Evolutionary conservation across 2,329 filamentous ascomycete genomes (phyloP), one percentile per base, ranked within the genome.

Genomic region (Pseudogymnoascus sp.): DNA sequence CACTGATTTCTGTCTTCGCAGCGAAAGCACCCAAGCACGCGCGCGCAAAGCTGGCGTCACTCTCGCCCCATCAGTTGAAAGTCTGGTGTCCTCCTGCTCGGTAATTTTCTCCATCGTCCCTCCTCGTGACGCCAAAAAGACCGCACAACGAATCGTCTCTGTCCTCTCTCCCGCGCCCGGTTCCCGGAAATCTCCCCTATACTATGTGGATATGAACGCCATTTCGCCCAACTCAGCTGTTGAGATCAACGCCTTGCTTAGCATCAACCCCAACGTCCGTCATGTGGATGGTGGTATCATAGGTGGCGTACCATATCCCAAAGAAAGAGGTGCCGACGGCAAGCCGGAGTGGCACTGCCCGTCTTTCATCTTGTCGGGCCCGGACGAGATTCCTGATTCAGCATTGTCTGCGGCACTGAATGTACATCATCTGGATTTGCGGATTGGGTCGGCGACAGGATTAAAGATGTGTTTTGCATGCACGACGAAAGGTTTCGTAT

Each of bases 191-290:
- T 43, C 10, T 22, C 77, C 80, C 5, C 75, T 88, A 59, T 85
- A 84, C 72, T 88, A 81, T 71, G 76, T 85, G 16, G 87, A 90
- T 68, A 76, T 89, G 63, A 89, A 89, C 73, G 87, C 87, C 62
- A 81, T 86, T 12, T 82, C 87, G 1, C 85, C 87, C 0, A 78
- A 79, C 16, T 83, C 80, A 5, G 76, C 74, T 35, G 75, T 76
- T 65, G 67, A 70, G 40, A 80, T 85, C 38, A 79, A 75, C 6
- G 66, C 72, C 0, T 70, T 78, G 19, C 79, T 86, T 67, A 71
- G 75, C 6, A 68, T 72, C 26, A 69, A 75, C 2, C 75, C 76
- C 19, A 61, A 62, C 8, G 75, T 85, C 59, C 74, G 70, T 16
- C 82, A 86, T 68, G 72, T 87, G 22, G 84, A 87, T 68, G 84